Evolutionary conservation across 495 filamentous ascomycete species (phyloP), one percentile per base, ranked within the genome.

Genomic region (Hypoxylon fragiforme): DNA sequence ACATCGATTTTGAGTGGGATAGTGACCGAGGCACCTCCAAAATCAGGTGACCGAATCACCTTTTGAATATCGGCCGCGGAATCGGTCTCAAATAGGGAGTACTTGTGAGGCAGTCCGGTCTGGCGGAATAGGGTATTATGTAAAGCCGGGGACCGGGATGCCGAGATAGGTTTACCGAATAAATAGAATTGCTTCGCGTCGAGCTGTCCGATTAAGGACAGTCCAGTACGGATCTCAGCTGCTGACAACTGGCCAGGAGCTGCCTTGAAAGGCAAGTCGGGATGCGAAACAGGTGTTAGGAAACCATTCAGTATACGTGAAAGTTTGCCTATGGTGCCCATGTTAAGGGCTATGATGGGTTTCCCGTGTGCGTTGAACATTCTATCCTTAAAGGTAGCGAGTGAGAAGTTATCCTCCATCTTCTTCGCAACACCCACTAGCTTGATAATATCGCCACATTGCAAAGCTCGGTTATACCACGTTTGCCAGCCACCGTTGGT

Each of bases 231-330:
- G 59, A 97, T 97, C 62, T 99, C 94, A 1, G 85, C 81, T 0
- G 92, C 91, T 16, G 90, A 96, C 15, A 99, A 82, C 62, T 99
- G 94, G 11, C 95, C 94, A 3, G 95, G 94, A 0, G 94, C 95
- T 7, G 94, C 91, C 73, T 94, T 95, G 76, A 90, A 87, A 0
- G 94, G 91, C 2, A 97, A 79, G 12, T 80, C 80, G 3, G 91
- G 89, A 68, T 97, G 95, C 13, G 92, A 91, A 18, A 99, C 94
- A 2, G 94, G 94, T 1, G 95, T 97, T 80, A 99, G 81, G 79
- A 97, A 97, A 46, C 78, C 75, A 71, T 97, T 97, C 48, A 92
- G 73, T 48, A 99, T 85, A 24, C 94, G 82, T 65, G 90, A 95
- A 12, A 97, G 83, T 69, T 96, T 92, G 16, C 94, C 94, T 22